Conservation (phyloP, 805 yeast genomes). For the Yarrowia sp. region DNA sequence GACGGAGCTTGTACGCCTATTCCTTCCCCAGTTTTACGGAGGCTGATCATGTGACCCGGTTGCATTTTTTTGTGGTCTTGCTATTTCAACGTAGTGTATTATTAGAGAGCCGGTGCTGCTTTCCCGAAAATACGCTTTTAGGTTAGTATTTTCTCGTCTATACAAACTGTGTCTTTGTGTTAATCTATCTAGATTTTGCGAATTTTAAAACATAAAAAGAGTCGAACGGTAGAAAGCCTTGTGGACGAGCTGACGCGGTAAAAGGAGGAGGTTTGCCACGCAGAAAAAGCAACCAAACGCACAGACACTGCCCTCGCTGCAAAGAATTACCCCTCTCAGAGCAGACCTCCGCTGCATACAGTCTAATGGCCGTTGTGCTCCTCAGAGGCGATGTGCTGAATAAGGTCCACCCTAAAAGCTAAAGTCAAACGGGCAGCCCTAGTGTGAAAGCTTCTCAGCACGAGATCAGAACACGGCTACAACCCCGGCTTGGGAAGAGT, state of each 20-base stretch:
- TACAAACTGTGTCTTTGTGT: slow-evolving; percentile 13
- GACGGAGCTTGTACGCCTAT: background rate
- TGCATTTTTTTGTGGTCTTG: background rate
- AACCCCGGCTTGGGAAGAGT: background rate
- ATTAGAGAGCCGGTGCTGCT: background rate
- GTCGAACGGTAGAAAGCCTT: background rate
- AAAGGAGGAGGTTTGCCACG: too few species aligned
- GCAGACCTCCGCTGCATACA: background rate
- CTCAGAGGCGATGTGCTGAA: slow-evolving; percentile 9
- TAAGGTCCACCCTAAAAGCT: slow-evolving; percentile 21
- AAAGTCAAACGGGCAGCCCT: slow-evolving; percentile 6
- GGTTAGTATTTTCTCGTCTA: slow-evolving; percentile 5
- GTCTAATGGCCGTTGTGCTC: background rate
- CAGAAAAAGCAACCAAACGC: background rate
- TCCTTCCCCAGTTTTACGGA: background rate
- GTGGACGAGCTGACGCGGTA: too few species aligned
- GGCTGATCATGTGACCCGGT: slow-evolving; percentile 20
- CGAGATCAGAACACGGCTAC: background rate
- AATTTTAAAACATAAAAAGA: background rate
- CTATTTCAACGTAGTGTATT: background rate
- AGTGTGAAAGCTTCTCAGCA: background rate
- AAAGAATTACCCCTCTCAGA: too few species aligned
- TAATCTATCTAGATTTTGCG: slow-evolving; percentile 1
- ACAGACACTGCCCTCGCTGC: too few species aligned
- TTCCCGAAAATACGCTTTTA: background rate